Evolutionary conservation across 805 yeast genomes (phyloP).

Genomic region (Ogataea polymorpha): DNA sequence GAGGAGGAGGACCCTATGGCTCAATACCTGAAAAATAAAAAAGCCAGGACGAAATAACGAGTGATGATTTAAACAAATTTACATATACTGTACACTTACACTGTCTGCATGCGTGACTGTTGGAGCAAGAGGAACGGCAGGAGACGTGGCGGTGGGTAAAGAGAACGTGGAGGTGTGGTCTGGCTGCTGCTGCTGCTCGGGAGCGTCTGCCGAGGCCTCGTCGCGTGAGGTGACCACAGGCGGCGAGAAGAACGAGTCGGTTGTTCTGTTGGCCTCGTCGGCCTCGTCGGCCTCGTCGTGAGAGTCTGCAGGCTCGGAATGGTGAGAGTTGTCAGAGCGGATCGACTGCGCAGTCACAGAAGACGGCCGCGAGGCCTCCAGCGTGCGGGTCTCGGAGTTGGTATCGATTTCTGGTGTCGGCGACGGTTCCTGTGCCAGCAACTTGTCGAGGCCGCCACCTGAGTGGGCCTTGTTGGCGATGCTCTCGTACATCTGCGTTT

Average conservation of each 20-base stretch:
- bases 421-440: conserved; percentile 15
- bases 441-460: conserved; percentile 79
- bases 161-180: conserved; percentile 22
- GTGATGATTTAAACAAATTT: not conserved
- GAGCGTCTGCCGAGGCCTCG: conserved; percentile 3
- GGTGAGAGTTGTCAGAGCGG: not conserved
- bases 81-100: conserved; percentile 5
- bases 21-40: conserved; percentile 20
- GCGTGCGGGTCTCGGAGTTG: not conserved
- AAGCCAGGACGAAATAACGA: not conserved
- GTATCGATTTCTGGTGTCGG: conserved; percentile 6
- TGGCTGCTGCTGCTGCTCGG: conserved; percentile 1
- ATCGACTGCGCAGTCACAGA: not conserved
- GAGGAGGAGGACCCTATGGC: conserved; percentile 38
- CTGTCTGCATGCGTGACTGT: not conserved
- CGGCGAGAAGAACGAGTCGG: conserved; percentile 23
- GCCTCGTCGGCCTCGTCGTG: not conserved
- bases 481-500: conserved; percentile 75
- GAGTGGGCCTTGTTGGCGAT: conserved; percentile 83
- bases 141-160: conserved; percentile 20
- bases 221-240: conserved; percentile 17
- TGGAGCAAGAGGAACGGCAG: conserved; percentile 2
- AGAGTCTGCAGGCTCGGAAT: not conserved
- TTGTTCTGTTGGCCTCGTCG: conserved; percentile 12
- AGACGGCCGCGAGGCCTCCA: not conserved